Evolutionary conservation across 2,329 filamentous ascomycete species (phyloP).

Genomic region (Triangularia setosa): DNA sequence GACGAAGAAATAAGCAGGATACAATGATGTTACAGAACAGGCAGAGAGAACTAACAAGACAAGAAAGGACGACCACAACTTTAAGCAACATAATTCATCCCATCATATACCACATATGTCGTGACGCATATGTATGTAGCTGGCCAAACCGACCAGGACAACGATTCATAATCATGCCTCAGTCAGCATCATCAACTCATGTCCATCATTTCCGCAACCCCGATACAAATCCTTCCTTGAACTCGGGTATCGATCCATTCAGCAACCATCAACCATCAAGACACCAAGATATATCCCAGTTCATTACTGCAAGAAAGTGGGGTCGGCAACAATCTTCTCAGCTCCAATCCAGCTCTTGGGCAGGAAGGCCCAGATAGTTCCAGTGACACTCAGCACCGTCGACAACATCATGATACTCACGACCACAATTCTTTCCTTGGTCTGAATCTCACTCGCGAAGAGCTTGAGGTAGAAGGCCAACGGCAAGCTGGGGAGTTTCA

Average conservation of each 20-base stretch:
- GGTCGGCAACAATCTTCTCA: constrained; percentile 1
- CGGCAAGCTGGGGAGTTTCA: constrained; percentile 51
- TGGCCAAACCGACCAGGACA: too few relatives aligned
- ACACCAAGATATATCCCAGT: not conserved
- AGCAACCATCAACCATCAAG: not conserved
- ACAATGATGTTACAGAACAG: not conserved
- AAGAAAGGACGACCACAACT: not conserved
- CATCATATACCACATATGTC: not conserved
- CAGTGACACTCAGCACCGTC: constrained; percentile 64
- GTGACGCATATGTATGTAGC: not conserved
- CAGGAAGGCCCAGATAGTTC: constrained; percentile 84
- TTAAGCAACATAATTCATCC: not conserved
- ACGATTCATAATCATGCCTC: not conserved
- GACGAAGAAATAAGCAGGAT: not conserved
- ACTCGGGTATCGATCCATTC: not conserved
- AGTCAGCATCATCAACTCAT: not conserved
- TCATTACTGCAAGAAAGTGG: not conserved
- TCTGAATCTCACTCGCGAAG: constrained; percentile 68
- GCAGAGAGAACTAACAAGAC: not conserved
- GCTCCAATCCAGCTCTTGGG: constrained; percentile 70
- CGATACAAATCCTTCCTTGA: not conserved
- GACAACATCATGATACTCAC: constrained; percentile 69
- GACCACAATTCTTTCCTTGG: constrained; percentile 60
- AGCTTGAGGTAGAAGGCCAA: constrained; percentile 87
- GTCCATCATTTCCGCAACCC: not conserved